A percentile compares a stretch with the other conserved stretches of the same genome.
Evolutionary conservation across 2,329 filamentous ascomycete genomes (phyloP).

Genomic region (Botrytis medusae): DNA sequence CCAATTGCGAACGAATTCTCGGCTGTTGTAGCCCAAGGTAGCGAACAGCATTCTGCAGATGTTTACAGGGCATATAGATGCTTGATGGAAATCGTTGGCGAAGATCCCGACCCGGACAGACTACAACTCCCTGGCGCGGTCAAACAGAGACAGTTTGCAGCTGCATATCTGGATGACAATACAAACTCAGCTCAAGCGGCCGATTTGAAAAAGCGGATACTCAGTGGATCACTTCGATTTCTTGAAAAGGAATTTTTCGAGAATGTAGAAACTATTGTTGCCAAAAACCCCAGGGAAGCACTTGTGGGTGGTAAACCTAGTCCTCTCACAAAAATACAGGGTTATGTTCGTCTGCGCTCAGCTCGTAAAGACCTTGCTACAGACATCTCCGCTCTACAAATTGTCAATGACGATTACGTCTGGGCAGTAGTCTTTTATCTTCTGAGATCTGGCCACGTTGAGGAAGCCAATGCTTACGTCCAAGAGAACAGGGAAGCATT

Average conservation of each 20-base stretch:
- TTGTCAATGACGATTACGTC: constrained; percentile 77
- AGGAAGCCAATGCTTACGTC: constrained; percentile 85
- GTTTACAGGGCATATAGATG: constrained; percentile 81
- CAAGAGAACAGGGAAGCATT: constrained; percentile 77
- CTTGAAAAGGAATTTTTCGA: constrained; percentile 79
- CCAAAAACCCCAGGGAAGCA: constrained; percentile 83
- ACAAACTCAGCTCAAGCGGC: constrained; percentile 62
- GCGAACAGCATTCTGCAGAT: constrained; percentile 70
- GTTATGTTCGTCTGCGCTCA: constrained; percentile 80
- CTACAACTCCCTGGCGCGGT: constrained; percentile 62
- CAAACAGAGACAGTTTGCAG: constrained; percentile 73
- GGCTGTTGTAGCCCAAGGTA: constrained; percentile 67
- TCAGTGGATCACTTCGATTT: constrained; percentile 75
- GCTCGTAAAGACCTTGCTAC: constrained; percentile 80
- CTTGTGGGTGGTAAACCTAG: constrained; percentile 87
- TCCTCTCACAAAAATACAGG: constrained; percentile 85
- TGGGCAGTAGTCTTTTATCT: constrained; percentile 96
- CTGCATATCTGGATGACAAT: constrained; percentile 74
- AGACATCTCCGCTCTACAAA: constrained; percentile 77
- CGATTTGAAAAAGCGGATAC: constrained; percentile 73
- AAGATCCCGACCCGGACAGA: constrained; percentile 61
- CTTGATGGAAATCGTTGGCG: constrained; percentile 74
- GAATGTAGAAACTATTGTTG: constrained; percentile 74
- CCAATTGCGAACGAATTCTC: constrained; percentile 76
- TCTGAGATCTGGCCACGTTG: constrained; percentile 77